These are phyloP conservation scores for Pyrenula aspistea DNA, from an alignment of 495 filamentous ascomycete genomes.

Conservation along the genomic window DNA sequence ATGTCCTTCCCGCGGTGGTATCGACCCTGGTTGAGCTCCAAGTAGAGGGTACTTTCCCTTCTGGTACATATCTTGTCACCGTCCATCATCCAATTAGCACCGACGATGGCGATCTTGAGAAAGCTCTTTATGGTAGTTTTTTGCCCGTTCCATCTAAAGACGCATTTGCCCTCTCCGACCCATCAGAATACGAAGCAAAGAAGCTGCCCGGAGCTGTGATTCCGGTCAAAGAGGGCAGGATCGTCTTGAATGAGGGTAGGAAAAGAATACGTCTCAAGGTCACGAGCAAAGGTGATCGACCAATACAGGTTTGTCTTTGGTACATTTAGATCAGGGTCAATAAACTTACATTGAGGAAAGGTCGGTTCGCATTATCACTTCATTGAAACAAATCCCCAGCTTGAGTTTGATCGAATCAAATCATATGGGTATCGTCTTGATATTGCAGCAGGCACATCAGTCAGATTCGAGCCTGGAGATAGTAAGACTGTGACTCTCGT, in stretches of 20 bases:
- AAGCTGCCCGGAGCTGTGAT: constrained; percentile 74
- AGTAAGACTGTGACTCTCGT: constrained; percentile 86
- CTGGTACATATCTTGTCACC: constrained; percentile 88
- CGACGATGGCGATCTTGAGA: constrained; percentile 76
- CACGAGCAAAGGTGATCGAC: constrained; percentile 79
- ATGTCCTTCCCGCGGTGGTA: constrained; percentile 76
- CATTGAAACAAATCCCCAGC: constrained; percentile 80
- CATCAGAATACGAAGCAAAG: constrained; percentile 46
- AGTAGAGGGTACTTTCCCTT: constrained; percentile 88
- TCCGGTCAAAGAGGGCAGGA: constrained; percentile 46
- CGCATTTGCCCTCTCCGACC: constrained; percentile 51
- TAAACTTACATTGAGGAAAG: constrained; percentile 19
- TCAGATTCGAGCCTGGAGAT: constrained; percentile 92
- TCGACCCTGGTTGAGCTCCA: constrained; percentile 70
- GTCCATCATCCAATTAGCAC: constrained; percentile 81
- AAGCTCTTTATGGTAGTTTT: constrained; percentile 86
- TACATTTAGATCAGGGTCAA: neutral
- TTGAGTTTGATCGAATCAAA: constrained; percentile 81
- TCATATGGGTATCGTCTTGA: constrained; percentile 83
- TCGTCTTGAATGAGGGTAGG: constrained; percentile 63
- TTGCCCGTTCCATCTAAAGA: constrained; percentile 63
- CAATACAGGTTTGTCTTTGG: constrained; percentile 56
- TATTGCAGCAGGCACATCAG: constrained; percentile 81
- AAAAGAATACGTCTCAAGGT: constrained; percentile 64
- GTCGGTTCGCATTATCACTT: constrained; percentile 95